phyloP scores from a whole-genome alignment of 257 asterid genomes.

The Buddleja alternifolia region DNA sequence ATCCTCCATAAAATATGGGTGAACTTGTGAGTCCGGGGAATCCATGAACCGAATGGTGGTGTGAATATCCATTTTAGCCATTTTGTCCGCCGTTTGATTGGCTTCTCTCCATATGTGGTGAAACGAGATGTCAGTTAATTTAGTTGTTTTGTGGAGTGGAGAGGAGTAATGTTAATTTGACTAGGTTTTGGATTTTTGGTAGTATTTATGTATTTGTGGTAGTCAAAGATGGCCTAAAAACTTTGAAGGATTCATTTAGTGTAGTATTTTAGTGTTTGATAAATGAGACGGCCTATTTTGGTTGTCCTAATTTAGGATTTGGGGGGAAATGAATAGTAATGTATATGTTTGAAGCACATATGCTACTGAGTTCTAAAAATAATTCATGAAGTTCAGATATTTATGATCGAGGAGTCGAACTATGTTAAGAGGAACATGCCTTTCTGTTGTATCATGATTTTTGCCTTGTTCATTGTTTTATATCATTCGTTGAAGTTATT shows the following conservation, averaged over 20 bases:
- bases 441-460: not conserved
- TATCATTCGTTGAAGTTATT: not conserved
- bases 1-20: too few relatives aligned
- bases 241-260: constrained; percentile 30
- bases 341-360: not conserved
- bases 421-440: not conserved
- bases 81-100: too few relatives aligned
- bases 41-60: too few relatives aligned
- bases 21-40: too few relatives aligned
- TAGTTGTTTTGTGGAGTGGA: constrained; percentile 26
- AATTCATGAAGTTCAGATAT: constrained; percentile 6
- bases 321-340: constrained; percentile 18
- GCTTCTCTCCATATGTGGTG: too few relatives aligned
- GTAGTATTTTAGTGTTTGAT: constrained; percentile 21
- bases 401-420: not conserved
- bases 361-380: constrained; percentile 17
- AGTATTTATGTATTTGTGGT: constrained; percentile 1
- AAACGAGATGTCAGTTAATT: constrained; percentile 22
- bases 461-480: not conserved
- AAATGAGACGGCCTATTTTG: constrained; percentile 24
- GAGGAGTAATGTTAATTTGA: constrained; percentile 31
- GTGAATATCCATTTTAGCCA: too few relatives aligned
- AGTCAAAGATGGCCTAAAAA: constrained; percentile 34
- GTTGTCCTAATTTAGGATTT: constrained; percentile 23
- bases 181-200: constrained; percentile 25